These are phyloP conservation scores for Tricholoma bakamatsutake DNA, from an alignment of 768 basidiomycete species.

Conservation along the genomic window DNA sequence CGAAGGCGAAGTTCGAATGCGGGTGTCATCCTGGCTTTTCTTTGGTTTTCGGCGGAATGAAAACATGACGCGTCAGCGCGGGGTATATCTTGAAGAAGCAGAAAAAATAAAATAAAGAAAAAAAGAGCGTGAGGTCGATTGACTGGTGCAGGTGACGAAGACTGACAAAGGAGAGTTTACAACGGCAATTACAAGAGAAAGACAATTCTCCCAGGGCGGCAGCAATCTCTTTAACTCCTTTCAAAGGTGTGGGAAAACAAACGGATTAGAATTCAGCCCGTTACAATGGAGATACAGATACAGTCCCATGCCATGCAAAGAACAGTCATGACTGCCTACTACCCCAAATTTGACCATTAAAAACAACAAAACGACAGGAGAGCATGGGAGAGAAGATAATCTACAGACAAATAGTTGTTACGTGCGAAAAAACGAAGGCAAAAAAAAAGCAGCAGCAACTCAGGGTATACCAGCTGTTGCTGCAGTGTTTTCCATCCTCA, in stretches of 20 bases:
- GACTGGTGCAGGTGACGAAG: slow-evolving; percentile 6
- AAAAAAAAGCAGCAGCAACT: slow-evolving; percentile 16
- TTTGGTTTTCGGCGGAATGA: slow-evolving; percentile 68
- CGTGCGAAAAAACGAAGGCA: slow-evolving; percentile 12
- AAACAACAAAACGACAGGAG: slow-evolving; percentile 21
- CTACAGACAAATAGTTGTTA: slow-evolving; percentile 25
- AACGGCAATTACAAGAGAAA: background rate
- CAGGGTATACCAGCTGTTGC: slow-evolving; percentile 49
- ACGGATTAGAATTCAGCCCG: slow-evolving; percentile 6
- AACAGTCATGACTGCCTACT: slow-evolving; percentile 11
- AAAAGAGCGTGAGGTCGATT: slow-evolving; percentile 14
- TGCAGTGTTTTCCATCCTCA: slow-evolving; percentile 55
- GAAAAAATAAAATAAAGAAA: slow-evolving; percentile 14
- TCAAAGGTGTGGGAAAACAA: slow-evolving; percentile 15
- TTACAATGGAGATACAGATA: slow-evolving; percentile 26
- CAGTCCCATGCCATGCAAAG: slow-evolving; percentile 18
- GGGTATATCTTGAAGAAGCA: slow-evolving; percentile 11
- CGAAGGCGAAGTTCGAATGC: slow-evolving; percentile 71
- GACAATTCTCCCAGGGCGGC: slow-evolving; percentile 6
- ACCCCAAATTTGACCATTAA: slow-evolving; percentile 16
- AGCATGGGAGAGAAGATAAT: slow-evolving; percentile 27
- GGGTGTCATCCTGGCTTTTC: slow-evolving; percentile 39
- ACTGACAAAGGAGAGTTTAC: slow-evolving; percentile 5
- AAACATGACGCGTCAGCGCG: slow-evolving; percentile 48
- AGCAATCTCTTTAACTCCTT: slow-evolving; percentile 7